Evolutionary conservation across 768 basidiomycete species (phyloP), one percentile per base, ranked within the genome.

Genomic region (Russula sp.): DNA sequence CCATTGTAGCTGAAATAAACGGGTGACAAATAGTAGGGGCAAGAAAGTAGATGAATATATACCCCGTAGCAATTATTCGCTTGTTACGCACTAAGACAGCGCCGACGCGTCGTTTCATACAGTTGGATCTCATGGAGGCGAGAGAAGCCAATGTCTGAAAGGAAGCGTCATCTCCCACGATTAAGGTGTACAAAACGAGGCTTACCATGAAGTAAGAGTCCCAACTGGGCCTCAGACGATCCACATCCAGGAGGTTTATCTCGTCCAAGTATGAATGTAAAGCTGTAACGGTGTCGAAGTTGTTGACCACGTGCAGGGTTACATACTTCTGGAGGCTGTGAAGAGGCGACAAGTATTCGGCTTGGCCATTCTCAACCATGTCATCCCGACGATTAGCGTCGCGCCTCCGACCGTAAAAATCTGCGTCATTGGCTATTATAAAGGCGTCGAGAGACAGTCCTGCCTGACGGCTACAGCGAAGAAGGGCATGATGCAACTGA

Each of bases 81-180:
- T 88, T 85, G 59, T 90, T 86, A 0, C 91, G 83, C 35, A 98
- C 95, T 34, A 99, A 76, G 20, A 99, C 84, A 0, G 95, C 95
- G 8, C 97, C 97, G 0, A 99, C 97, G 2, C 97, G 82, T 8
- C 95, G 83, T 72, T 98, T 97, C 94, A 98, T 97, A 71, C 95
- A 97, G 70, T 97, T 97, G 5, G 93, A 94, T 38, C 93, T 79
- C 61, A 83, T 85, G 14, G 94, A 92, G 16, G 94, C 94, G 41
- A 98, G 80, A 18, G 88, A 87, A 14, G 96, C 95, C 36, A 98
- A 78, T 4, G 88, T 93, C 91, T 93, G 67, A 8, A 59, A 10
- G 51, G 50, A 32, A 58, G 55, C 39, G 18, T 55, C 29, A 61
- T 69, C 55, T 46, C 41, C 20, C 10, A 42, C 3, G 35, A 16